Base-by-base conservation (phyloP, 139 green algal genomes). In the Haematococcus lacustris region DNA sequence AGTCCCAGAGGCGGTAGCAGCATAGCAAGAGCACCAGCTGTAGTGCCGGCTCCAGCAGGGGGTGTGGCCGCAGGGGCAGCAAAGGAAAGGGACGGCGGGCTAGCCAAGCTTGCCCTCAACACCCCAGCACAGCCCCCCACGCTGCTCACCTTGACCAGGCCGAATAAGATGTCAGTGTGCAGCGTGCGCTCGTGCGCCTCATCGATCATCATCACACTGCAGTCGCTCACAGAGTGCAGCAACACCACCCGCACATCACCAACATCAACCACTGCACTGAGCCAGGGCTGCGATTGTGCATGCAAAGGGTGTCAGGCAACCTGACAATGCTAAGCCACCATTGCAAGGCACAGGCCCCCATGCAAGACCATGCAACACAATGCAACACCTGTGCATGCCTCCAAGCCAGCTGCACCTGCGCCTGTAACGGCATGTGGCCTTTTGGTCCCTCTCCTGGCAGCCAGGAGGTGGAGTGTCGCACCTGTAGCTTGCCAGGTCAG, bases 111-210 rank as follows among this genome's bases (percentile, higher is more conserved):
- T 66, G 57, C 26, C 13, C 13, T 57, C 59, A 66, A 32, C 26
- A 13, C 59, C 21, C 17, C 59, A 13, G 6, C 21, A 32, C 59
- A 35, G 59, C 59, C 59, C 17, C 59, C 21, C n/a, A 35, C 26
- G 26, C 68, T 17, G 4, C 68, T 35, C 66, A 83, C 86, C 79
- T 98, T 98, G 38, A 99, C 84, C 73, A 99, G 87, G n/a, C 93
- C 94, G 81, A 99, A 98, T 30, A 99, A 89, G 25, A 99, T 92
- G 68, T 99, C 95, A 0, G 93, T 98, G 86, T 97, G 86, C 67
- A 98, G 95, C 60, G 91, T 98, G 70, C 95, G 85, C 89, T 99
- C 95, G 81, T 99, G 95, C 28, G 93, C 95, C 83, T 99, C 95
- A 71, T 99, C 95, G 64, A 99, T 82, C 7, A 99, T 91, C 69